Conservation (phyloP, 805 yeast species). For the Nematodospora valgi region DNA sequence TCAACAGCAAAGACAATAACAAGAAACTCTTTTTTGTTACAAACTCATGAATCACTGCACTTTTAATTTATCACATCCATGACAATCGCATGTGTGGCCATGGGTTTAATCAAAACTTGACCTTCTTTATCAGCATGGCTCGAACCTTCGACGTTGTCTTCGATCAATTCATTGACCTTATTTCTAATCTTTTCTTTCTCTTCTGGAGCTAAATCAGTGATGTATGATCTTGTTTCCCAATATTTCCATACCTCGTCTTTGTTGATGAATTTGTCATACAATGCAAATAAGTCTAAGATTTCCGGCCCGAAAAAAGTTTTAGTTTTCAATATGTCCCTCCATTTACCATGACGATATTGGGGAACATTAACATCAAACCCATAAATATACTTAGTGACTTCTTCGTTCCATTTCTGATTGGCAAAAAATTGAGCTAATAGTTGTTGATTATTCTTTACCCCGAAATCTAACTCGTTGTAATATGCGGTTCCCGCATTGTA, state of each 20-base stretch:
- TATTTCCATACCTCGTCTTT: constrained; percentile 41
- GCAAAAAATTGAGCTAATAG: constrained; percentile 13
- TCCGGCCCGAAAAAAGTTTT: constrained; percentile 32
- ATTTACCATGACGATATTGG: constrained; percentile 48
- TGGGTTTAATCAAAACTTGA: constrained; percentile 17
- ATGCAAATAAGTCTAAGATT: constrained; percentile 27
- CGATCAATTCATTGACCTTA: constrained; percentile 27
- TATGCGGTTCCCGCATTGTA: constrained; percentile 8
- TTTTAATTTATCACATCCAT: constrained; percentile 11
- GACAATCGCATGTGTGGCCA: constrained; percentile 23
- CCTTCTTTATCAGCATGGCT: constrained; percentile 12
- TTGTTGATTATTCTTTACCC: constrained; percentile 6
- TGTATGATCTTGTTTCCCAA: constrained; percentile 55
- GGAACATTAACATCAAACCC: constrained; percentile 46
- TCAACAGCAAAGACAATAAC: too few relatives aligned
- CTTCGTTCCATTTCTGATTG: constrained; percentile 34
- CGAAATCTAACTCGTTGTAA: constrained; percentile 7
- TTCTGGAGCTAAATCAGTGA: constrained; percentile 40
- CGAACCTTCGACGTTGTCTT: constrained; percentile 13
- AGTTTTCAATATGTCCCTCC: constrained; percentile 41
- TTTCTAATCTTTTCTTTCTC: constrained; percentile 31
- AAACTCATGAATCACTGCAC: too few relatives aligned
- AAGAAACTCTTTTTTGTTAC: too few relatives aligned
- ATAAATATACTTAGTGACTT: constrained; percentile 32
- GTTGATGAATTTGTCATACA: constrained; percentile 26